Base-by-base conservation (phyloP, 2,329 filamentous ascomycete genomes). In the Xylariaceae sp. region DNA sequence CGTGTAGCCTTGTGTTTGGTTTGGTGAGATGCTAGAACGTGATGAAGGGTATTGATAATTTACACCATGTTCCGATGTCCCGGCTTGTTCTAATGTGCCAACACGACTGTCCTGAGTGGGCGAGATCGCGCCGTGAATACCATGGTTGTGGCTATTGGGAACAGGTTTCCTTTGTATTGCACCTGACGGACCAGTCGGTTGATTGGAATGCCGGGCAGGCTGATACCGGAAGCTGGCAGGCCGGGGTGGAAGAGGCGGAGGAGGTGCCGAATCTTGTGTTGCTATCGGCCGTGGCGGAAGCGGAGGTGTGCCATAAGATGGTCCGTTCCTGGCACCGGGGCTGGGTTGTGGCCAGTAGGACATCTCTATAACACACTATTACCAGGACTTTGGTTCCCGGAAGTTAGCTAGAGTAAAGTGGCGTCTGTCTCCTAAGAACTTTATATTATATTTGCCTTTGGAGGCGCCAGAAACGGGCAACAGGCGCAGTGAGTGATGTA, bases 181-280 rank as follows among this genome's bases (percentile, higher is more conserved):
- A 33, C 7, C 11, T 2, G 24, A n/a, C 4, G 29, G 7, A 29
- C 46, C 7, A 8, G n/a, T 23, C 3, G 19, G 6, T 14, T 33
- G 36, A 17, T 6, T 37, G 16, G 24, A 17, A 4, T 29, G 16
- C 23, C 44, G 34, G 31, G 50, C 39, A 11, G 45, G 45, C 23
- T 50, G 53, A 17, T 56, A 39, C 8, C 36, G 45, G 14, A 49
- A 49, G 53, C 53, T 39, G 28, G 23, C 21, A 28, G 44, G 46
- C 19, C 52, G 56, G 41, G 56, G 56, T 24, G 56, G 56, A 47
- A 59, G 45, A 36, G 56, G 51, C 17, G 46, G 56, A 46, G 41
- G 51, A 46, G 51, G 51, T 12, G 29, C 24, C 2, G 23, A 39
- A 19, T 44, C 40, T 36, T 45, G 45, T 9, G 43, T 45, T 21